A percentile compares a stretch with the other conserved stretches of the same genome.
Evolutionary conservation across 129 eudicot species (phyloP).

Genomic region (Smallanthus sonchifolius): DNA sequence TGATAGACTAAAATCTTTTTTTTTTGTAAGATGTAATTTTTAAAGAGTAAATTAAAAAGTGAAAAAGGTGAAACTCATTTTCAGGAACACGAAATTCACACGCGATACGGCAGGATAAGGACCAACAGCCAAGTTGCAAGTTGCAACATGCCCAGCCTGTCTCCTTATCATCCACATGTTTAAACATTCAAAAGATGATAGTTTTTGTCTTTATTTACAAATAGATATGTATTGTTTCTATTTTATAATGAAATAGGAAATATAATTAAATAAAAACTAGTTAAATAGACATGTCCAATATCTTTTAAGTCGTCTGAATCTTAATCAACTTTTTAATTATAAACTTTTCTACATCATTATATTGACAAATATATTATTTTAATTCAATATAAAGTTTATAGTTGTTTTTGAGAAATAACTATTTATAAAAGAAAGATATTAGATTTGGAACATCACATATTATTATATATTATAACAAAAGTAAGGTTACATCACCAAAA

Average conservation of each 20-base stretch:
- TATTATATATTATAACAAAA: background rate
- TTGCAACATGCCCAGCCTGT: background rate
- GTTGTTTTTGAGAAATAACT: background rate
- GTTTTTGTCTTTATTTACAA: background rate
- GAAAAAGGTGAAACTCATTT: background rate
- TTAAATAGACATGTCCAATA: background rate
- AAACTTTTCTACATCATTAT: background rate
- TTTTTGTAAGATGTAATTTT: background rate
- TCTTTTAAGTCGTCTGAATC: background rate
- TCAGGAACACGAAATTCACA: background rate
- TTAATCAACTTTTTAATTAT: too few relatives aligned
- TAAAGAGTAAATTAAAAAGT: background rate
- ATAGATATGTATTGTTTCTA: background rate
- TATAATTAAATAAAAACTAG: background rate
- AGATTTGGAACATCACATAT: background rate
- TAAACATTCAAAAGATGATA: background rate
- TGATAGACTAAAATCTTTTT: too few relatives aligned
- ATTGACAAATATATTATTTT: background rate
- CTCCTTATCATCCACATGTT: slow-evolving; percentile 1
- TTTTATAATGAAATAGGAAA: background rate
- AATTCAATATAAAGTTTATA: background rate
- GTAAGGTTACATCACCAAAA: background rate
- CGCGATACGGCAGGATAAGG: background rate
- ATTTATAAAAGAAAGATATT: background rate
- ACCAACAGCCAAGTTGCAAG: background rate